Evolutionary conservation across 306 rosid species (phyloP).

Genomic region (Quercus wislizeni): DNA sequence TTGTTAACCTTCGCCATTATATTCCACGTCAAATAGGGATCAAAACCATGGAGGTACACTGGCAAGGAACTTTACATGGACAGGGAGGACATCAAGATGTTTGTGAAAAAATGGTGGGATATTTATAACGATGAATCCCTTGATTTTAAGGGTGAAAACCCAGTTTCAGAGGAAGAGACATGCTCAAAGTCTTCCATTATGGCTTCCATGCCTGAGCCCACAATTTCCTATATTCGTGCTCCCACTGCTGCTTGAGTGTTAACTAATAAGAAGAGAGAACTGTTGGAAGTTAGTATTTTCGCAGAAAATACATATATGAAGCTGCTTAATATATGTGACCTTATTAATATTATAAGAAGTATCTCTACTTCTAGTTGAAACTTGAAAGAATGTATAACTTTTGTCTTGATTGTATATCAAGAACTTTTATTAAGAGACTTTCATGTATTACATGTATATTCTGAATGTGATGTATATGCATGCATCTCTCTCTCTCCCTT

Average conservation of each 20-base stretch:
- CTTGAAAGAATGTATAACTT: not conserved
- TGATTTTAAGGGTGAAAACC: slow-evolving; percentile 39
- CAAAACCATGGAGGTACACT: slow-evolving; percentile 68
- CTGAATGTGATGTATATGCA: not conserved
- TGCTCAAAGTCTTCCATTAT: slow-evolving; percentile 37
- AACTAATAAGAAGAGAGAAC: not conserved
- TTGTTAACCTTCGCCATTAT: not conserved
- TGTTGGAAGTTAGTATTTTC: slow-evolving; percentile 10
- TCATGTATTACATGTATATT: not conserved
- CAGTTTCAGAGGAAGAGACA: slow-evolving; percentile 10
- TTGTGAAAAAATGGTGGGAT: slow-evolving; percentile 68
- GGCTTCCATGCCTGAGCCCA: slow-evolving; percentile 49
- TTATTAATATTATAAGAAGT: not conserved
- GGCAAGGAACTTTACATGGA: slow-evolving; percentile 63
- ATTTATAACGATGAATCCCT: slow-evolving; percentile 54
- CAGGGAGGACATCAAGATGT: slow-evolving; percentile 51
- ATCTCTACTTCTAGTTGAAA: not conserved
- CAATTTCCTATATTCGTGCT: slow-evolving; percentile 40
- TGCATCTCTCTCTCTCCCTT: too few species aligned
- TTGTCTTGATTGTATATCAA: not conserved
- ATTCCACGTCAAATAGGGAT: slow-evolving; percentile 31
- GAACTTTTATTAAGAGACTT: not conserved
- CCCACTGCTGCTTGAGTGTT: slow-evolving; percentile 58
- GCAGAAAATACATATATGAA: not conserved
- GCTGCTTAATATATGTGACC: not conserved